These are phyloP conservation scores for Mycothermus thermophilus DNA, from an alignment of 495 filamentous ascomycete species.

Conservation along the genomic window DNA sequence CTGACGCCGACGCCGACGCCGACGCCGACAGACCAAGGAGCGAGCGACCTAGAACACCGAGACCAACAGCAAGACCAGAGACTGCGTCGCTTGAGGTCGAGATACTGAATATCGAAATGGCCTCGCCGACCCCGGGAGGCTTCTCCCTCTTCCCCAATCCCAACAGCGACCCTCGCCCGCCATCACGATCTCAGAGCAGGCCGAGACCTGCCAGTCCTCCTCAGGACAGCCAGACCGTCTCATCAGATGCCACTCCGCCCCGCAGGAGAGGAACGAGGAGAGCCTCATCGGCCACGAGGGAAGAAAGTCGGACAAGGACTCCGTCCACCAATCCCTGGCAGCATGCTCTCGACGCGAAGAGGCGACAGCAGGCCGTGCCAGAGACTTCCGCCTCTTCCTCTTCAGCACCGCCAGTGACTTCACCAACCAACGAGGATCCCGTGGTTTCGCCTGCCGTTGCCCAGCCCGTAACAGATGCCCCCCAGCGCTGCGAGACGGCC, in stretches of 20 bases:
- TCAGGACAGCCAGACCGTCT: conserved; percentile 21
- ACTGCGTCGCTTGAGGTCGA: no score
- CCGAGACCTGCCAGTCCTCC: conserved; percentile 26
- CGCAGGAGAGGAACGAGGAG: conserved; percentile 18
- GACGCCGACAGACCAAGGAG: no score
- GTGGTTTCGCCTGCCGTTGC: conserved; percentile 15
- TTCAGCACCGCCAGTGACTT: no score
- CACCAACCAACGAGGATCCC: conserved; percentile 13
- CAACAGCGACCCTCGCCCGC: conserved; percentile 20
- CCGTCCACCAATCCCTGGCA: conserved; percentile 23
- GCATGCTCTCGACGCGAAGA: conserved; percentile 15
- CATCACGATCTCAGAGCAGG: conserved; percentile 24
- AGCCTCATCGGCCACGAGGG: conserved; percentile 22
- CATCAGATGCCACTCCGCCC: conserved; percentile 12
- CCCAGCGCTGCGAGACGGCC: conserved; percentile 31
- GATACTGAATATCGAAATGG: no score
- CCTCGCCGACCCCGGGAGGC: conserved; percentile 28
- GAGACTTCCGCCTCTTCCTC: conserved; percentile 13
- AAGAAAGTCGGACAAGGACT: conserved; percentile 19
- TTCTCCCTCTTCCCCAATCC: conserved; percentile 39
- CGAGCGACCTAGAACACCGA: no score
- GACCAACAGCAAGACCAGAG: conserved; percentile 2
- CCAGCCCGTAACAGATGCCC: conserved; percentile 21
- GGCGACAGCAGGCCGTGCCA: conserved; percentile 9
- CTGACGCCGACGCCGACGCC: no score